phyloP scores from a whole-genome alignment of 2,329 filamentous ascomycete genomes.

The Penicillium frequentans region DNA sequence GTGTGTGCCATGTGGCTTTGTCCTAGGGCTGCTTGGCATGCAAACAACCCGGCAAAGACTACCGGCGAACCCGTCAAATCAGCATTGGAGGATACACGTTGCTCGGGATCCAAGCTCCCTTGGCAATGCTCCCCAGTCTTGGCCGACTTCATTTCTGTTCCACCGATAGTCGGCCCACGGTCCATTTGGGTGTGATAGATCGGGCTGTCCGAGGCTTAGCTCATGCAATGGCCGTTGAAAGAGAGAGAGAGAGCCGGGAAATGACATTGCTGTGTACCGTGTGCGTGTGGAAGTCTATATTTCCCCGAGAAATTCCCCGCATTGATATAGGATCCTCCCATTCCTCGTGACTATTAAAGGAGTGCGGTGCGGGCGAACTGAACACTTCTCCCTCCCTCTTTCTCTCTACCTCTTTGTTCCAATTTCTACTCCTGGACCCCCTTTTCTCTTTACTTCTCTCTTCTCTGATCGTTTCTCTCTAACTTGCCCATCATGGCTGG shows the following conservation, averaged over 20 bases:
- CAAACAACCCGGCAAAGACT: neutral
- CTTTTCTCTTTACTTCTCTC: neutral
- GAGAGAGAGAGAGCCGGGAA: neutral
- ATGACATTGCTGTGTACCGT: neutral
- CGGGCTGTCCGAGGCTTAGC: neutral
- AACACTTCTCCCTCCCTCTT: neutral
- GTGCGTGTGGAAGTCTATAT: neutral
- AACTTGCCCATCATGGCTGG: conserved; percentile 31
- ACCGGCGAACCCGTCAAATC: neutral
- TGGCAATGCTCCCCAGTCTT: conserved; percentile 16
- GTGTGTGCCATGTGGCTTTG: neutral
- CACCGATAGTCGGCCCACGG: conserved; percentile 10
- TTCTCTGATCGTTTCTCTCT: neutral
- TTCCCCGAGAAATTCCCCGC: neutral
- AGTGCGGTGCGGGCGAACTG: neutral
- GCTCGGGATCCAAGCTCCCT: conserved; percentile 21
- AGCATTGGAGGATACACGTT: neutral
- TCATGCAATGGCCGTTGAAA: neutral
- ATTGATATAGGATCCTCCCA: neutral
- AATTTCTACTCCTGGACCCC: neutral
- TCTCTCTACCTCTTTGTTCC: neutral
- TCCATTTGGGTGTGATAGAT: neutral
- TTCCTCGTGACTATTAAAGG: neutral
- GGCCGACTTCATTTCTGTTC: conserved; percentile 7
- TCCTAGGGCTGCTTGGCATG: neutral